Evolutionary conservation across 345 rosid species (phyloP).

Genomic region (Syzygium oleosum): DNA sequence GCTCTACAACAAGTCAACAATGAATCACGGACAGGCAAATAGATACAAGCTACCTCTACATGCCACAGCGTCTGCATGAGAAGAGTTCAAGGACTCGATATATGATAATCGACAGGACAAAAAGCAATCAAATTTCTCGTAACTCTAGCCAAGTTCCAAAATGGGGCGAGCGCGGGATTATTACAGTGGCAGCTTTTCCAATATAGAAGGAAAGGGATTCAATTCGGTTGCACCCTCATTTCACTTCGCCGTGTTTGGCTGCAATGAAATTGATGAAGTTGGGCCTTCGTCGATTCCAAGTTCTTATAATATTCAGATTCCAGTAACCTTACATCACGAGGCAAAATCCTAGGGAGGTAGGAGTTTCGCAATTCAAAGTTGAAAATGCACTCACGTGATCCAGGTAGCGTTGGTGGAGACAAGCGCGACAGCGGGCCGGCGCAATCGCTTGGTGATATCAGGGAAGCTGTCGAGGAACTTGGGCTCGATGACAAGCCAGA

Average conservation of each 20-base stretch:
- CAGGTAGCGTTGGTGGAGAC: constrained; percentile 89
- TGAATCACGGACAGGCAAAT: not conserved
- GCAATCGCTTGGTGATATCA: constrained; percentile 57
- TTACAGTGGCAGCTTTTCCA: not conserved
- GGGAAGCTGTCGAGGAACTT: constrained; percentile 87
- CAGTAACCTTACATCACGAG: not conserved
- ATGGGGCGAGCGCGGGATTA: not conserved
- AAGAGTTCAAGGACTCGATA: not conserved
- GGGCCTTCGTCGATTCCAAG: not conserved
- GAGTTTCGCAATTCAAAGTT: not conserved
- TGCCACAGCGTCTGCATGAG: not conserved
- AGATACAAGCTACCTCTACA: not conserved
- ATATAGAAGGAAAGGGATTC: not conserved
- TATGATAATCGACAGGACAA: not conserved
- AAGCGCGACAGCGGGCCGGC: constrained; percentile 93
- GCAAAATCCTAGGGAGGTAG: not conserved
- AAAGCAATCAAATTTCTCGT: not conserved
- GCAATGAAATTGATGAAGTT: not conserved
- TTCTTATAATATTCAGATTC: not conserved
- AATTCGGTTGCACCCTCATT: not conserved
- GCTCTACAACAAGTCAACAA: not conserved
- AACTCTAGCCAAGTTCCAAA: not conserved
- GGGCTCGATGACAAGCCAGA: constrained; percentile 94
- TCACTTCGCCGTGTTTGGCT: not conserved
- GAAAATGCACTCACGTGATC: constrained; percentile 67